Conservation (phyloP, 352 stramenopile species). For the Plasmopara halstedii region DNA sequence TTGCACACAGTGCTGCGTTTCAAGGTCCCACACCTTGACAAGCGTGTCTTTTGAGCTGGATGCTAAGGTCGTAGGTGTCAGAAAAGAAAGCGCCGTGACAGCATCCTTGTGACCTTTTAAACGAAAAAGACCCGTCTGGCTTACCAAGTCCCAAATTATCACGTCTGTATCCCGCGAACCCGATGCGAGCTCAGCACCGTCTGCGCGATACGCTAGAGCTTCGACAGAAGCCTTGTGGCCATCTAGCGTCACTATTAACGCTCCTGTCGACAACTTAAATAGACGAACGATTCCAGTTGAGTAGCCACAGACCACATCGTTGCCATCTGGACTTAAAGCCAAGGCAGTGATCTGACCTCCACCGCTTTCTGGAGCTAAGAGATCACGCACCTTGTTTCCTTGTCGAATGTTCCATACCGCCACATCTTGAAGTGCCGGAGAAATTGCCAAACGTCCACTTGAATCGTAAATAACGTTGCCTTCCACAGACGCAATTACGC, state of each 20-base stretch:
- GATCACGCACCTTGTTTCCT: slow-evolving; percentile 72
- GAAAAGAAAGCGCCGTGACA: slow-evolving; percentile 86
- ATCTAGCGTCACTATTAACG: slow-evolving; percentile 80
- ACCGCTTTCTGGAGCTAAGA: slow-evolving; percentile 29
- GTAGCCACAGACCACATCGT: slow-evolving; percentile 77
- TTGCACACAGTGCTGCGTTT: slow-evolving; percentile 91
- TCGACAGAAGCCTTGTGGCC: slow-evolving; percentile 84
- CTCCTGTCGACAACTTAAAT: slow-evolving; percentile 70
- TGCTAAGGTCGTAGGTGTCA: slow-evolving; percentile 45
- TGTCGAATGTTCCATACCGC: slow-evolving; percentile 90
- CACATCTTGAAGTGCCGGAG: slow-evolving; percentile 85
- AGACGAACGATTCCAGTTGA: slow-evolving; percentile 71
- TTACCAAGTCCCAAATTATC: slow-evolving; percentile 92
- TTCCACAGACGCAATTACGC: slow-evolving; percentile 84
- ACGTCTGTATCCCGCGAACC: slow-evolving; percentile 90
- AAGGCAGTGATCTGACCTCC: slow-evolving; percentile 74
- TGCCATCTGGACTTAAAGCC: slow-evolving; percentile 67
- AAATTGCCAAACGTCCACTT: slow-evolving; percentile 80
- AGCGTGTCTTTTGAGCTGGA: slow-evolving; percentile 91
- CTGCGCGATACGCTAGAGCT: slow-evolving; percentile 60
- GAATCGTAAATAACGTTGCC: slow-evolving; percentile 86
- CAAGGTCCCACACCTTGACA: slow-evolving; percentile 92
- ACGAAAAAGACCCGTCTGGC: slow-evolving; percentile 83
- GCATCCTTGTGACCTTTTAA: slow-evolving; percentile 91
- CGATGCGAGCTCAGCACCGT: slow-evolving; percentile 75